phyloP scores from a whole-genome alignment of 2,329 filamentous ascomycete species.

The Penicillium oxalicum region DNA sequence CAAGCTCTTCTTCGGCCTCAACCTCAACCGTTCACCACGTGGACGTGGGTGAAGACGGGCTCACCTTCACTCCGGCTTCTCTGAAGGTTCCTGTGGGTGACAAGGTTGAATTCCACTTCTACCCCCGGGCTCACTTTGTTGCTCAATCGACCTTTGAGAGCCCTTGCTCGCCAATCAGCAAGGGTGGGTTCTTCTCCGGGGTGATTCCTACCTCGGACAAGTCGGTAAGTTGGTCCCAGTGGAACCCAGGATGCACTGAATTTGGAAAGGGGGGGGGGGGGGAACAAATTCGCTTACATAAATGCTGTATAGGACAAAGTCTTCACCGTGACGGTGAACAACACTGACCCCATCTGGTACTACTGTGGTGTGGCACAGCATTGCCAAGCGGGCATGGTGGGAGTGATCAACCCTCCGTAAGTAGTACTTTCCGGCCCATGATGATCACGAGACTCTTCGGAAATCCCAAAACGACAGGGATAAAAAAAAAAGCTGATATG shows the following conservation, averaged over 20 bases:
- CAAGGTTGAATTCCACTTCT: constrained; percentile 50
- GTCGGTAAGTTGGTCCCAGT: not conserved
- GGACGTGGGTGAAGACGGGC: constrained; percentile 40
- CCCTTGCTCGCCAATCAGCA: constrained; percentile 44
- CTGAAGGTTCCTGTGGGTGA: constrained; percentile 44
- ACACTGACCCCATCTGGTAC: constrained; percentile 67
- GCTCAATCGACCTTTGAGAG: constrained; percentile 45
- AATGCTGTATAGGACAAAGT: constrained; percentile 41
- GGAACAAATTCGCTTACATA: not conserved
- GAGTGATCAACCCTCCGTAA: constrained; percentile 57
- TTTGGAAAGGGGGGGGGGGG: too few species aligned
- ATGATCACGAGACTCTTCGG: too few species aligned
- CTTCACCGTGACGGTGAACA: constrained; percentile 65
- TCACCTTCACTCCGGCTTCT: constrained; percentile 43
- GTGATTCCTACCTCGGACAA: not conserved
- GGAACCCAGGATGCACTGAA: too few species aligned
- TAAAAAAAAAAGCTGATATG: not conserved
- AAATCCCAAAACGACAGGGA: not conserved
- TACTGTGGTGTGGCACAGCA: constrained; percentile 71
- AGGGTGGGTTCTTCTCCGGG: constrained; percentile 36
- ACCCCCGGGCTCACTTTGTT: constrained; percentile 47
- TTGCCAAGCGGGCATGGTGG: constrained; percentile 68
- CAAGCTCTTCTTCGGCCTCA: constrained; percentile 5
- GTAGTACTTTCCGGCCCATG: not conserved
- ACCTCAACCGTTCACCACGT: constrained; percentile 28